Conservation (phyloP, 2,329 filamentous ascomycete species). For the Metarhizium album region DNA sequence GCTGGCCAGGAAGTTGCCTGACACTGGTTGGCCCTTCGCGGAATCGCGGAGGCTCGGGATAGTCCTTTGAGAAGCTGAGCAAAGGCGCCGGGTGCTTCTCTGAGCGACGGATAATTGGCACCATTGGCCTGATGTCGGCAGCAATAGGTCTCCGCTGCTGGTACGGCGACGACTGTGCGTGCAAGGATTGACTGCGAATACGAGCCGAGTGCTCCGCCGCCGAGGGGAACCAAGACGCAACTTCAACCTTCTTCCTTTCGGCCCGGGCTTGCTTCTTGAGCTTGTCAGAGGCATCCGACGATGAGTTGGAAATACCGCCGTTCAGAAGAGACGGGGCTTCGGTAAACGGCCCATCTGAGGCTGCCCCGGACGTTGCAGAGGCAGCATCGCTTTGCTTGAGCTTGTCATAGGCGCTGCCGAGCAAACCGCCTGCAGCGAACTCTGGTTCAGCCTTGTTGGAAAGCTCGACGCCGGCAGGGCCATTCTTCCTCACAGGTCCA, state of each 20-base stretch:
- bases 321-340: constrained; percentile 48
- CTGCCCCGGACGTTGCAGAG: constrained; percentile 23
- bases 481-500: not conserved
- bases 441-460: constrained; percentile 20
- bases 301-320: constrained; percentile 16
- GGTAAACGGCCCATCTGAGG: constrained; percentile 34
- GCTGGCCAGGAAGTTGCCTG: constrained; percentile 25
- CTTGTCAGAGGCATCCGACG: constrained; percentile 10
- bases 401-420: constrained; percentile 39
- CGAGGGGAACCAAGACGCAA: constrained; percentile 26
- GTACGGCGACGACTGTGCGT: constrained; percentile 2
- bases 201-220: constrained; percentile 26
- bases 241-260: constrained; percentile 11
- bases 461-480: not conserved
- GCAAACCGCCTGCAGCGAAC: constrained; percentile 40
- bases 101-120: constrained; percentile 9
- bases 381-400: constrained; percentile 27
- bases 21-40: constrained; percentile 40
- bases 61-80: constrained; percentile 51
- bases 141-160: constrained; percentile 14
- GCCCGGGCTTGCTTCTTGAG: constrained; percentile 12
- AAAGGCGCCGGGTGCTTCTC: constrained; percentile 44
- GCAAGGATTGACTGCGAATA: constrained; percentile 18
- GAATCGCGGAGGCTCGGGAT: constrained; percentile 50
- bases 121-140: constrained; percentile 11